Evolutionary conservation across 1,284 basidiomycete species (phyloP), one percentile per base, ranked within the genome.

Genomic region (Melampsora larici-populina): DNA sequence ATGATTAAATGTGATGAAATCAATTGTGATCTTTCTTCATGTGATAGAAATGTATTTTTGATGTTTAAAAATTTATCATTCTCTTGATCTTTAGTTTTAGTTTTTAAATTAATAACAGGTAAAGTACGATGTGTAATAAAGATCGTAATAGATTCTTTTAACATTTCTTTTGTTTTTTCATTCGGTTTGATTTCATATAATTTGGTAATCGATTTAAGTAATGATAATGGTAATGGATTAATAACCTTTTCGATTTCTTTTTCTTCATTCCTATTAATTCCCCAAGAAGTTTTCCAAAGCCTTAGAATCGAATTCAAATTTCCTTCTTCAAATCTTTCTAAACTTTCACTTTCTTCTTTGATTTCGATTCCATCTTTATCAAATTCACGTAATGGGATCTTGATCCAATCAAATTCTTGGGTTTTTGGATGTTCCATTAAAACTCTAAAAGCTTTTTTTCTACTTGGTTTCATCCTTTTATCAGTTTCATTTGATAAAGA

Each of bases 121-220:
- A 66, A 66, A 5, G 75, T 77, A n/a, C 75, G 66, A 63, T 69
- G 55, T 1, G 67, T 66, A 5, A 77, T 60, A 49, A 77, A 77
- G 6, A 33, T 43, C 31, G 64, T 77, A 43, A 77, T 70, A 1
- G 68, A 66, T 66, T 62, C 62, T 60, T 70, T 77, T n/a, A 77
- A 62, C 17, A 70, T 55, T 0, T 60, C 21, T 2, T 62, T 40
- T n/a, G 75, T 77, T 36, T 36, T 9, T 1, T 77, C 58, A n/a
- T 18, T 70, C 7, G 65, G 40, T 4, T 63, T 31, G n/a, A 21
- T 65, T 60, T 77, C 51, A 8, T 24, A 51, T 36, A 77, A 31
- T 63, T 46, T 26, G 15, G 75, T 77, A 13, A 77, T 58, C 2
- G 65, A 65, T 1, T 60, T 13, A 26, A 77, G 36, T 9, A 46